Base-by-base conservation (phyloP, 1,139 yeast genomes). In the Kodamaea sp. region DNA sequence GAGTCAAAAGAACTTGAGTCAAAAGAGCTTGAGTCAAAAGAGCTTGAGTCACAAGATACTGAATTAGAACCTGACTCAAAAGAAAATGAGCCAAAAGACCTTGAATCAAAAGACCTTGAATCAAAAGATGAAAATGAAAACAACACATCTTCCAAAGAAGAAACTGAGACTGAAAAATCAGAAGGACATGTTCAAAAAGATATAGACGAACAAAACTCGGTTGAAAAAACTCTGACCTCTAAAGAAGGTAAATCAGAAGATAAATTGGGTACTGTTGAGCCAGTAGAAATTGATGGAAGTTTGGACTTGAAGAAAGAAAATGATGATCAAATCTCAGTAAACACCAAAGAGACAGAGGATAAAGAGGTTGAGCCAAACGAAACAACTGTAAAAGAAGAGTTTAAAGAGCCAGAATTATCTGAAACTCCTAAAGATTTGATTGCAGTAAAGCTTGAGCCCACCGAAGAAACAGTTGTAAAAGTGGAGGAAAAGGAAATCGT, bases 401-500 rank as follows among this genome's bases (percentile, higher is more conserved):
- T 32, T 10, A 6, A 7, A 10, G 32, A 39, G 27, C 11, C 29
- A 10, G 39, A 38, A 31, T 34, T 36, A 5, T 37, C 42, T 24
- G 24, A 8, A 25, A 40, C 30, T 26, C 39, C 29, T 7, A 43
- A 38, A 22, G 50, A 42, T 28, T 40, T 32, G 22, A 24, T 24
- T 22, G 27, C 34, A 25, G 41, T 41, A 5, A 32, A 33, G 7
- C 26, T 7, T 4, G 34, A 34, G 24, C 32, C 23, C 15, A 24
- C 23, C 15, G 27, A 12, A 6, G 43, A 39, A 8, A 22, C 9
- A 7, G 32, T 30, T 7, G 30, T 23, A 9, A 27, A 34, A 12
- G 39, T 35, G 24, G 39, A 49, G 52, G 46, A 57, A 50, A 27
- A 68, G 35, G 31, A 8, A 43, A 6, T 41, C 25, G 12, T 45